Conservation (phyloP, 1,139 yeast species). For the Suhomyces bokatorum region DNA sequence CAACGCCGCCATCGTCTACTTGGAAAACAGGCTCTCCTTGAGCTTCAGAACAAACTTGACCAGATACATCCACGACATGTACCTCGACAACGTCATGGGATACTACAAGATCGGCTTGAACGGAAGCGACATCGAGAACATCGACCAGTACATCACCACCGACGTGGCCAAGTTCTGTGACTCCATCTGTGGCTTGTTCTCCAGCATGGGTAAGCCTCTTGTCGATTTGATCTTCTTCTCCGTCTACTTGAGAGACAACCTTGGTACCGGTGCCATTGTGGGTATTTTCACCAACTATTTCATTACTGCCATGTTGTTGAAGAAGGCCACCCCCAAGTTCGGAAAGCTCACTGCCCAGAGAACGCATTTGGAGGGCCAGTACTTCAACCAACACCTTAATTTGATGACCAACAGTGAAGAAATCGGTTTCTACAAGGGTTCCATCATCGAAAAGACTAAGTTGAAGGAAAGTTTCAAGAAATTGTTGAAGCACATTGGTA, state of each 20-base stretch:
- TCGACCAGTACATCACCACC: constrained; percentile 80
- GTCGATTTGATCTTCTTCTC: constrained; percentile 88
- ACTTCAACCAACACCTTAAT: constrained; percentile 82
- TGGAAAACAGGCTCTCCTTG: constrained; percentile 74
- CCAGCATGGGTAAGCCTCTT: constrained; percentile 88
- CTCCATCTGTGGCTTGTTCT: constrained; percentile 78
- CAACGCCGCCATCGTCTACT: constrained; percentile 82
- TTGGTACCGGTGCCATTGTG: constrained; percentile 80
- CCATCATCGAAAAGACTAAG: constrained; percentile 73
- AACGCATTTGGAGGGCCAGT: constrained; percentile 84
- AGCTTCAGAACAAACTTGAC: constrained; percentile 84
- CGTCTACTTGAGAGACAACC: constrained; percentile 76
- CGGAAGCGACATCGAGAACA: constrained; percentile 42
- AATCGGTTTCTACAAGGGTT: constrained; percentile 91
- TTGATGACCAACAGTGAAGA: constrained; percentile 89
- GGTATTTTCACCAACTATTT: constrained; percentile 84
- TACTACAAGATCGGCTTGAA: constrained; percentile 73
- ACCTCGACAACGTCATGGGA: constrained; percentile 76
- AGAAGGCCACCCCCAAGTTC: constrained; percentile 77
- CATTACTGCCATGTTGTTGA: constrained; percentile 74
- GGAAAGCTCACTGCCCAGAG: constrained; percentile 75
- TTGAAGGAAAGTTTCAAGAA: constrained; percentile 58
- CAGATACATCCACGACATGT: constrained; percentile 87
- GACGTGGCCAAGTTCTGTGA: constrained; percentile 83
- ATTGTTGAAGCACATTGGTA: constrained; percentile 47